These are phyloP conservation scores for Elsinoe arachidis DNA, from an alignment of 2,329 filamentous ascomycete species.

Conservation along the genomic window DNA sequence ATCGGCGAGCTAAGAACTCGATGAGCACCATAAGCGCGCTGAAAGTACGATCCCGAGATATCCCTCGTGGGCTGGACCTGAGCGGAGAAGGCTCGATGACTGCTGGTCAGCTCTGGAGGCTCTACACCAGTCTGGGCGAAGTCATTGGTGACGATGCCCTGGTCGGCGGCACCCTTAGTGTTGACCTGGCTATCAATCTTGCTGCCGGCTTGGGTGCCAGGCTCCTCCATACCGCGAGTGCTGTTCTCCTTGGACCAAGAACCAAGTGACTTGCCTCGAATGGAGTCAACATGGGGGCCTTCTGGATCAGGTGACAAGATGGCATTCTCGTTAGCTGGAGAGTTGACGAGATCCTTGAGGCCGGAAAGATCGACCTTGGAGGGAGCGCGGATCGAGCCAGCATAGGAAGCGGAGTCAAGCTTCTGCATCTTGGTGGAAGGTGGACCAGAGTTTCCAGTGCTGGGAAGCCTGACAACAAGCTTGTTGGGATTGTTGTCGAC, in stretches of 20 bases:
- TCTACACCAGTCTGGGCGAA: conserved; percentile 14
- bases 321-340: conserved; percentile 27
- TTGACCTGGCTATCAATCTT: neutral
- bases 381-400: conserved; percentile 4
- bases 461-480: conserved; percentile 9
- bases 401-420: neutral
- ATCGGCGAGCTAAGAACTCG: conserved; percentile 25
- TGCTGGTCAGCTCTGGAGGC: neutral
- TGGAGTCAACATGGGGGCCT: conserved; percentile 22
- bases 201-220: neutral
- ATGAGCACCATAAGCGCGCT: conserved; percentile 15
- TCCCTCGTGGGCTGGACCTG: conserved; percentile 13
- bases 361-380: conserved; percentile 20
- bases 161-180: neutral
- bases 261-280: conserved; percentile 18
- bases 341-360: conserved; percentile 26
- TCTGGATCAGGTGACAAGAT: conserved; percentile 24
- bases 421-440: neutral
- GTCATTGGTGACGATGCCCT: conserved; percentile 23
- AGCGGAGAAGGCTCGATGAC: conserved; percentile 15
- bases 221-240: neutral
- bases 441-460: neutral
- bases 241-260: conserved; percentile 23
- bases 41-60: conserved; percentile 13
- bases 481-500: neutral